phyloP scores from a whole-genome alignment of 129 eudicot species.

The Ambrosia artemisiifolia region DNA sequence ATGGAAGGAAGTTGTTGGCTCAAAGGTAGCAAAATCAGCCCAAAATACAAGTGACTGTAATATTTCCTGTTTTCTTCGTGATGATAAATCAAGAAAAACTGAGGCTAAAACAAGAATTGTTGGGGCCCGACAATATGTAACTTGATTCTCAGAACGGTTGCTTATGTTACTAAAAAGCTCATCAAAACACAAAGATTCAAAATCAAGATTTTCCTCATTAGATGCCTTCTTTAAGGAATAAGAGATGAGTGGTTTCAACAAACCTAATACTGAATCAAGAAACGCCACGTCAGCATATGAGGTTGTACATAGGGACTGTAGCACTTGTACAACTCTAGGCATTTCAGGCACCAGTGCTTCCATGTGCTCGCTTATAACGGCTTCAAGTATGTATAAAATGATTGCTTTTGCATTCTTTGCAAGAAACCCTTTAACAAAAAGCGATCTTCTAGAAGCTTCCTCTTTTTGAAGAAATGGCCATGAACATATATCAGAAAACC shows the following conservation, averaged over 20 bases:
- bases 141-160: slow-evolving; percentile 30
- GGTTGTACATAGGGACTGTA: slow-evolving; percentile 60
- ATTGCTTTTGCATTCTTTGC: slow-evolving; percentile 87
- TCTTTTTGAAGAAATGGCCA: slow-evolving; percentile 66
- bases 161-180: slow-evolving; percentile 61
- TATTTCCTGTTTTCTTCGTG: slow-evolving; percentile 54
- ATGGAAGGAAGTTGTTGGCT: slow-evolving; percentile 54
- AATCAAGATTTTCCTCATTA: slow-evolving; percentile 60
- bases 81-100: slow-evolving; percentile 64
- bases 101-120: slow-evolving; percentile 73
- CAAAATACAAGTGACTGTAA: slow-evolving; percentile 52
- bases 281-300: slow-evolving; percentile 81
- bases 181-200: slow-evolving; percentile 78
- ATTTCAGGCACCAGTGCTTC: slow-evolving; percentile 92
- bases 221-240: slow-evolving; percentile 67
- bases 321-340: slow-evolving; percentile 73
- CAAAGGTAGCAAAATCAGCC: slow-evolving; percentile 73
- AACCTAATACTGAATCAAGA: slow-evolving; percentile 56
- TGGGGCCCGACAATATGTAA: slow-evolving; percentile 45
- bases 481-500: slow-evolving; percentile 81
- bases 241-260: slow-evolving; percentile 75
- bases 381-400: slow-evolving; percentile 71
- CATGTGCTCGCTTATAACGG: slow-evolving; percentile 81
- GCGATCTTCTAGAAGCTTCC: slow-evolving; percentile 35
- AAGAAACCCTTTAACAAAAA: slow-evolving; percentile 52